These are phyloP conservation scores for Mycena pura DNA, from an alignment of 768 basidiomycete species.

Conservation along the genomic window DNA sequence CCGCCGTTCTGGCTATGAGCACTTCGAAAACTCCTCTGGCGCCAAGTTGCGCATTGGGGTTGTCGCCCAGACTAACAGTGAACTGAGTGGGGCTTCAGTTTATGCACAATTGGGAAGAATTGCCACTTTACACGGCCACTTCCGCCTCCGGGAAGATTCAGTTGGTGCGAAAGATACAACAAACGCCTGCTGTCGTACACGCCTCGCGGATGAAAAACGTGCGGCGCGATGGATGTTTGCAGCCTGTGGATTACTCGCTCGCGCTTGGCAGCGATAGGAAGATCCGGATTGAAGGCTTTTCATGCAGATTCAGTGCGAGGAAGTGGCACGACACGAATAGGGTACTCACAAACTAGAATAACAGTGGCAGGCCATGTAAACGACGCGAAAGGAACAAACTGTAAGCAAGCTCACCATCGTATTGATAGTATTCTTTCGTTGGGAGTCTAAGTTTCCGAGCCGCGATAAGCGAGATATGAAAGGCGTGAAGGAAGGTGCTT, in stretches of 20 bases:
- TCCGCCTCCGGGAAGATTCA: slow-evolving; percentile 38
- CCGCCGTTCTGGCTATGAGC: slow-evolving; percentile 44
- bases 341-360: slow-evolving; percentile 19
- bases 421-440: slow-evolving; percentile 34
- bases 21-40: slow-evolving; percentile 40
- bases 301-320: background rate
- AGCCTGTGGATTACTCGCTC: slow-evolving; percentile 45
- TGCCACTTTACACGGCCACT: slow-evolving; percentile 27
- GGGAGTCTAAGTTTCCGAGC: slow-evolving; percentile 36
- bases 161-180: slow-evolving; percentile 42
- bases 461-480: background rate
- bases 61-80: slow-evolving; percentile 40
- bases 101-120: background rate
- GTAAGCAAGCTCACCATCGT: slow-evolving; percentile 35
- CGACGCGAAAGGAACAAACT: background rate
- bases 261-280: slow-evolving; percentile 31
- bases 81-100: slow-evolving; percentile 36
- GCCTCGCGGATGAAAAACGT: slow-evolving; percentile 47
- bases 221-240: slow-evolving; percentile 43
- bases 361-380: background rate
- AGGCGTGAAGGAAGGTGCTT: background rate
- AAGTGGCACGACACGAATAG: background rate
- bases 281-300: slow-evolving; percentile 32
- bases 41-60: slow-evolving; percentile 19
- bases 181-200: slow-evolving; percentile 56